Conservation (phyloP, 352 stramenopile species). For the Phytophthora cryptogea region DNA sequence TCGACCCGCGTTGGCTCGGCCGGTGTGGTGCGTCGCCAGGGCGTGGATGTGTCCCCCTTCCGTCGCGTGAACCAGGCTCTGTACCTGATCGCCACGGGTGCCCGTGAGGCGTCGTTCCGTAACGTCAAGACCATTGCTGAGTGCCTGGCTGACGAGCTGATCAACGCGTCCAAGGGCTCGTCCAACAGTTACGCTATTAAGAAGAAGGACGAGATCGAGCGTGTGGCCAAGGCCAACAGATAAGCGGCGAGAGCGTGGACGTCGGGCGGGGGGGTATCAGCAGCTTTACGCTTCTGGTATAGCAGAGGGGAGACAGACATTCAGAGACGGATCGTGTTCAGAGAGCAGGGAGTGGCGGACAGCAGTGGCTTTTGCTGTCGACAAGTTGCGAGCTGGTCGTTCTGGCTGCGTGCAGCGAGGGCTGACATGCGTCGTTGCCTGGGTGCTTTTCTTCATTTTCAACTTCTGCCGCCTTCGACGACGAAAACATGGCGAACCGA, state of each 20-base stretch:
- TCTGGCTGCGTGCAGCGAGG: conserved; percentile 1
- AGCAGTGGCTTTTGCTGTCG: conserved; percentile 2
- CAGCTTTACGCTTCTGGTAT: conserved; percentile 4
- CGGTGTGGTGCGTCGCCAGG: conserved; percentile 99
- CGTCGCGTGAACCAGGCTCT: conserved; percentile 99
- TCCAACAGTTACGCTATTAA: conserved; percentile 99
- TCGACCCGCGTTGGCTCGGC: conserved; percentile 99
- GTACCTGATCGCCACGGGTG: conserved; percentile 98
- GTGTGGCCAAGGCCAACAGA: conserved; percentile 99
- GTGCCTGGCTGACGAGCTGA: conserved; percentile 99
- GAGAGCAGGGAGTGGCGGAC: conserved; percentile 10
- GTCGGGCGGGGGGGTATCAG: conserved; percentile 15
- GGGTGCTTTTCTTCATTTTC: background rate
- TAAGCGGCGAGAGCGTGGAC: conserved; percentile 79
- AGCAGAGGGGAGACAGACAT: conserved; percentile 6
- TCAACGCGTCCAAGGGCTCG: conserved; percentile 99
- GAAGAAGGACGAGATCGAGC: conserved; percentile 99
- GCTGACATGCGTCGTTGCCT: background rate
- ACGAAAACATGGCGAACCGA: conserved; percentile 27
- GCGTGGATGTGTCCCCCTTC: conserved; percentile 99
- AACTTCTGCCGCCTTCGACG: conserved; percentile 25
- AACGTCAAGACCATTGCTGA: conserved; percentile 99
- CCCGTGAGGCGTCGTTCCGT: conserved; percentile 98
- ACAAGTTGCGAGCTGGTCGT: conserved; percentile 12
- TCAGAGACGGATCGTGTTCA: conserved; percentile 11